Evolutionary conservation across 352 stramenopile genomes (phyloP).

Genomic region (Phytopythium cucurbitacearum): DNA sequence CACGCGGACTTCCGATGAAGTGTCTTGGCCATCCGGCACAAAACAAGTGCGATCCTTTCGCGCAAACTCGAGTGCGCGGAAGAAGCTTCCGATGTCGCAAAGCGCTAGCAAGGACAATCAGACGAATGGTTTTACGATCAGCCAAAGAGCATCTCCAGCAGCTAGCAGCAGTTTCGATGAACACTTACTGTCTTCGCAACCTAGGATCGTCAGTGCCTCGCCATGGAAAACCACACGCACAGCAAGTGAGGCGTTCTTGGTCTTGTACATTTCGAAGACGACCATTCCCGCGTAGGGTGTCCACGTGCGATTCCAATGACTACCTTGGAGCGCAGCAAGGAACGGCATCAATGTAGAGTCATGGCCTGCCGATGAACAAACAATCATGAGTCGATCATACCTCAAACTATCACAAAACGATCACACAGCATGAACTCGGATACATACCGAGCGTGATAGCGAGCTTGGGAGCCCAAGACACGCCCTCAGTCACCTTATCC

Average conservation of each 20-base stretch:
- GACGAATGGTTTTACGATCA: not conserved
- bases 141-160: conserved; percentile 8
- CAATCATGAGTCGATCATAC: not conserved
- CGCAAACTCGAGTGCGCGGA: conserved; percentile 49
- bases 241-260: conserved; percentile 41
- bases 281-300: conserved; percentile 82
- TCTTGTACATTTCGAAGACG: conserved; percentile 79
- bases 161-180: not conserved
- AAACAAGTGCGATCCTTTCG: conserved; percentile 46
- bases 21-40: conserved; percentile 7
- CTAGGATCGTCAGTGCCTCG: conserved; percentile 58
- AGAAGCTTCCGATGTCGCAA: conserved; percentile 56
- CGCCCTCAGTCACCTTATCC: conserved; percentile 41
- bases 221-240: conserved; percentile 76
- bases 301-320: conserved; percentile 83
- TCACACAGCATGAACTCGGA: not conserved
- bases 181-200: conserved; percentile 64
- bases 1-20: not conserved
- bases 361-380: conserved; percentile 22
- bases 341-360: conserved; percentile 87
- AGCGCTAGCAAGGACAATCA: conserved; percentile 23
- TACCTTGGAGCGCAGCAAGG: conserved; percentile 55
- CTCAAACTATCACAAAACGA: not conserved
- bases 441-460: conserved; percentile 70
- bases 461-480: conserved; percentile 41